Conservation (phyloP, 805 yeast genomes). For the Nakazawaea wickerhamii region DNA sequence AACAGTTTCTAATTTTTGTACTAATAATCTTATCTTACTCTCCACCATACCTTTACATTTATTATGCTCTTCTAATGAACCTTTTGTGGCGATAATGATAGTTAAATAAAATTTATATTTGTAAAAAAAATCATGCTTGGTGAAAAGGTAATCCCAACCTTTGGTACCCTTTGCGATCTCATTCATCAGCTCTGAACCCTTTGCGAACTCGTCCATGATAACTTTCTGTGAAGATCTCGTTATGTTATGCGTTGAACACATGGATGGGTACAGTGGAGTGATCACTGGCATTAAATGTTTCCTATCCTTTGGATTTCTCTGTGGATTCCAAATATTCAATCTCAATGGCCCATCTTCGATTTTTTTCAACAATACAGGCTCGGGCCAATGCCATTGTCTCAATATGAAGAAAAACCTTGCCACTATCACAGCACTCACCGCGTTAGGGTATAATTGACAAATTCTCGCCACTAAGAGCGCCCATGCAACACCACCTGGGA, state of each 20-base stretch:
- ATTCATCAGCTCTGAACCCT: conserved; percentile 69
- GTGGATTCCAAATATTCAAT: conserved; percentile 96
- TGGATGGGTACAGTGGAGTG: conserved; percentile 96
- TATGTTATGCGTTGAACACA: conserved; percentile 98
- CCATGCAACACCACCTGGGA: conserved; percentile 99
- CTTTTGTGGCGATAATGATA: conserved; percentile 70
- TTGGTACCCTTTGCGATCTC: conserved; percentile 60
- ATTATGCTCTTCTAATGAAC: conserved; percentile 72
- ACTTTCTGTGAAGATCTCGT: conserved; percentile 82
- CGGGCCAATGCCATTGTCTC: conserved; percentile 96
- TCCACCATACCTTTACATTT: conserved; percentile 95
- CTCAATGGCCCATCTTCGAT: conserved; percentile 97
- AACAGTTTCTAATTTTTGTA: conserved; percentile 73
- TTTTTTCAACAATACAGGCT: conserved; percentile 86
- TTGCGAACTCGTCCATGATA: conserved; percentile 68
- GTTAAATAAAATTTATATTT: conserved; percentile 84
- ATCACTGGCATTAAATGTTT: conserved; percentile 95
- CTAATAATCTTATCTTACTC: conserved; percentile 74
- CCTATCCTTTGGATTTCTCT: conserved; percentile 81
- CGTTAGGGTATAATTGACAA: conserved; percentile 94
- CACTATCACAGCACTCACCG: conserved; percentile 89
- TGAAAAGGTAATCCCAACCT: conserved; percentile 71
- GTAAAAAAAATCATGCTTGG: conserved; percentile 75
- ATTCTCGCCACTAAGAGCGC: conserved; percentile 98
- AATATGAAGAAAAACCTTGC: conserved; percentile 83